phyloP scores from a whole-genome alignment of 305 asterid species.

The Striga hermonthica region DNA sequence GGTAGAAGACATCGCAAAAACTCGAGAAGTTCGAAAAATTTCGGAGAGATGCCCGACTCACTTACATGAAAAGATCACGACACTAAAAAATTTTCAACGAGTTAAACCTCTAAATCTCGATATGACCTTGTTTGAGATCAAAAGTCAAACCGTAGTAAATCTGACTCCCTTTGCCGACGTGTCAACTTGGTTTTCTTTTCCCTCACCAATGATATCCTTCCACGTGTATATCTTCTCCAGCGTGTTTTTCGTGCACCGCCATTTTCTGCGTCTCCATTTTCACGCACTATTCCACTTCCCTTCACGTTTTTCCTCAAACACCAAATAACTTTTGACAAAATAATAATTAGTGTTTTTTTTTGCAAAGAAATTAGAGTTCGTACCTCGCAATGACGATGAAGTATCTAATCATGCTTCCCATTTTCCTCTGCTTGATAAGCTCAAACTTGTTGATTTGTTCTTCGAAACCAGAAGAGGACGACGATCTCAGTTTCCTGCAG shows the following conservation, averaged over 20 bases:
- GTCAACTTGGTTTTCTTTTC: slow-evolving; percentile 21
- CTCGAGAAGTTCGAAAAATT: too few species aligned
- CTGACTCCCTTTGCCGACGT: slow-evolving; percentile 33
- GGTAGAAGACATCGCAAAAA: too few species aligned
- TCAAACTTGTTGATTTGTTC: slow-evolving; percentile 31
- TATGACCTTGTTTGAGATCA: too few species aligned
- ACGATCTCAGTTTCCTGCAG: slow-evolving; percentile 78
- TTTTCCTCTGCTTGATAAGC: slow-evolving; percentile 42
- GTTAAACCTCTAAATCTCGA: too few species aligned
- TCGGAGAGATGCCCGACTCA: too few species aligned
- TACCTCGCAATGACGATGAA: slow-evolving; percentile 28
- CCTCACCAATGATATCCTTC: background rate
- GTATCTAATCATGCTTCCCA: slow-evolving; percentile 32
- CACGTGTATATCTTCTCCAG: slow-evolving; percentile 34
- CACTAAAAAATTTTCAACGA: too few species aligned
- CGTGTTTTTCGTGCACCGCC: slow-evolving; percentile 33
- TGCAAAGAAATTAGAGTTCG: background rate
- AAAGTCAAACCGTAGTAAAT: slow-evolving; percentile 11
- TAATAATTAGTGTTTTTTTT: background rate
- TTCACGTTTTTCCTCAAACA: slow-evolving; percentile 18
- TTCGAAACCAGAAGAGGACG: slow-evolving; percentile 51
- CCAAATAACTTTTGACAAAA: background rate
- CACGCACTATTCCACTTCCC: slow-evolving; percentile 23
- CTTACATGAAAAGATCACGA: too few species aligned
- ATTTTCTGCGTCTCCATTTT: slow-evolving; percentile 8